A percentile compares a stretch with the other conserved stretches of the same genome.
Conservation (phyloP, 2,329 filamentous ascomycete genomes). For the Fusarium abutilonis region DNA sequence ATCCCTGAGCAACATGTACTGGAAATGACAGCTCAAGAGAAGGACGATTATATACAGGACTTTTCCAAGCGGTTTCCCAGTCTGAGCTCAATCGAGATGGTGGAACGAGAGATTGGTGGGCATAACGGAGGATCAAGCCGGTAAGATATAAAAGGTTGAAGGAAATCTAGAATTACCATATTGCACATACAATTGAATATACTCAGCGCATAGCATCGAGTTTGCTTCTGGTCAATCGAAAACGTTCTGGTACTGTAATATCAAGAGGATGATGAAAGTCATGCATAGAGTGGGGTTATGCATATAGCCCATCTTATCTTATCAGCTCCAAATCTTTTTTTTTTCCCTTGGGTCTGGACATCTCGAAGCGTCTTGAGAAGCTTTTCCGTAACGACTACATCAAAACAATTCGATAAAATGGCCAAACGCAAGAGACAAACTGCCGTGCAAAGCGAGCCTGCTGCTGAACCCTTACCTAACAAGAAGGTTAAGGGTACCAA, state of each 20-base stretch:
- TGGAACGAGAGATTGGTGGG: slow-evolving; percentile 70
- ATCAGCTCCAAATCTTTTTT: slow-evolving; percentile 42
- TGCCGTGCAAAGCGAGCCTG: slow-evolving; percentile 41
- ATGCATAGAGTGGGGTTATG: slow-evolving; percentile 40
- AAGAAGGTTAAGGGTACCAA: slow-evolving; percentile 46
- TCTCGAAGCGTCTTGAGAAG: slow-evolving; percentile 11
- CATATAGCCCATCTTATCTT: slow-evolving; percentile 49
- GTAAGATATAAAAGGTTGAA: slow-evolving; percentile 27
- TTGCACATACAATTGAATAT: slow-evolving; percentile 42
- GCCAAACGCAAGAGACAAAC: slow-evolving; percentile 61
- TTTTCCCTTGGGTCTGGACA: slow-evolving; percentile 15
- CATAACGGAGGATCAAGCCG: slow-evolving; percentile 46
- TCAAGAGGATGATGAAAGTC: slow-evolving; percentile 1
- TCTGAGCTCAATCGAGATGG: slow-evolving; percentile 85
- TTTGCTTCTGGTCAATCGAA: slow-evolving; percentile 16
- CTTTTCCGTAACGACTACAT: slow-evolving; percentile 19
- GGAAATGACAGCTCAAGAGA: slow-evolving; percentile 66
- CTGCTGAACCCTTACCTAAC: slow-evolving; percentile 35
- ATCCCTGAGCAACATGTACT: slow-evolving; percentile 60
- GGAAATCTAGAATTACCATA: slow-evolving; percentile 26
- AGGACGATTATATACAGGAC: slow-evolving; percentile 72
- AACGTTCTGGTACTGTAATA: neutral
- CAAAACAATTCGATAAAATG: slow-evolving; percentile 49
- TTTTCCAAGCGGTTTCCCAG: slow-evolving; percentile 91
- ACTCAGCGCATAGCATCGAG: slow-evolving; percentile 37